Evolutionary conservation across 805 yeast genomes (phyloP), one percentile per base, ranked within the genome.

Genomic region (Saccharomycopsis fermentans): DNA sequence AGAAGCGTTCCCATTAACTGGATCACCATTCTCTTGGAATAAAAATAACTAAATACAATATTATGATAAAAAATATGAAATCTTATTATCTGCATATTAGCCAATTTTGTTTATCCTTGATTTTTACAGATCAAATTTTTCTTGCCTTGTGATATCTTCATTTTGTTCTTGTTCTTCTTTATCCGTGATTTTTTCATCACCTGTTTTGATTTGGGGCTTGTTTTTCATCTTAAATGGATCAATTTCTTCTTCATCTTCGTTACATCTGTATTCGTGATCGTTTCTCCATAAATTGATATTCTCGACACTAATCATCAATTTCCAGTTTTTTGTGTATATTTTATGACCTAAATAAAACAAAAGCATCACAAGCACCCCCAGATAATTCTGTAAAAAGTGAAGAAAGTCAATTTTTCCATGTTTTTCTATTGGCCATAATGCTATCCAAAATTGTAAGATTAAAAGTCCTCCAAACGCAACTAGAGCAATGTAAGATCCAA

Each of bases 361-460:
- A 4, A 71, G 6, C 43, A 77, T 70, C 40, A 78, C 75, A 26
- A 69, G 70, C 5, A 71, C 71, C 48, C 85, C 83, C 55, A 83
- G 69, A 67, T 81, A 83, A 56, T 74, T 71, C 69, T 75, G 72
- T 75, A 83, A 82, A 70, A 83, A 83, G 56, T 68, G 69, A 35
- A 68, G 64, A 57, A 73, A 74, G 59, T 72, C 69, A 1, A 73
- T 75, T 58, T 67, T 69, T 6, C 58, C 58, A 4, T 27, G 19
- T 21, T 37, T 53, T 17, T 52, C 82, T 55, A 84, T 69, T 54
- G 89, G 87, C 66, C 75, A 82, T 55, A 83, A 69, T 8, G 87
- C 84, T 54, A 83, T 78, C 84, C 86, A 83, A 68, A 83, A 81
- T 67, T 82, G 87, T 2, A 83, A 85, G 55, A 78, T 69, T 27